Evolutionary conservation across 1,284 basidiomycete species (phyloP), one percentile per base, ranked within the genome.

Genomic region (Pisolithus thermaeus): DNA sequence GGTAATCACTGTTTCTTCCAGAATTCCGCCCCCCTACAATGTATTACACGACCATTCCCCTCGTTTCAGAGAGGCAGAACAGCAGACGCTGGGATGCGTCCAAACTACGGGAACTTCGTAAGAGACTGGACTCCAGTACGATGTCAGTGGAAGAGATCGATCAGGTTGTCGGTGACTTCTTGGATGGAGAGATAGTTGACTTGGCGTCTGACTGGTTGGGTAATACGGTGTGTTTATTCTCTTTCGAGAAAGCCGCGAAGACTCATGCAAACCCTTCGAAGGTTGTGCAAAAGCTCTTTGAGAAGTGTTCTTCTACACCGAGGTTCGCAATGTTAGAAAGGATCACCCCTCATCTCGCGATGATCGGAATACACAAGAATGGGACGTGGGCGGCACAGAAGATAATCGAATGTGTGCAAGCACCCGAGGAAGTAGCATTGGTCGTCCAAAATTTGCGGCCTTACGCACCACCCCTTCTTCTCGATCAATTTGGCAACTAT

Each of bases 321-420:
- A 81, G 95, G 59, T 79, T 91, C 57, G 83, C 84, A 16, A 94
- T 99, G 91, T 77, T 99, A 43, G 93, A 98, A 64, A 85, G 93
- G 44, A 87, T 99, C 53, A 84, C 87, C 3, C 97, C 97, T 49
- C 90, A 97, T 67, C 76, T 99, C 23, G 97, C 96, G 25, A 92
- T 92, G 80, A 97, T 98, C 58, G 97, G 97, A 46, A 94, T 96
- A 48, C 97, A 99, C 77, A 99, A 99, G 76, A 99, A 99, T 62
- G 97, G 97, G 38, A 99, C 97, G 0, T 99, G 97, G 97, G 96
- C 97, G 1, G 96, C 95, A 3, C 97, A 99, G 70, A 97, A 97
- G 78, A 96, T 98, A 65, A 98, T 99, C 58, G 95, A 98, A 72
- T 96, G 92, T 59, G 90, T 95, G 41, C 81, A 84, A 50, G 86